Evolutionary conservation across 352 stramenopile genomes (phyloP), one percentile per base, ranked within the genome.

Genomic region (Globisporangium carolinianum): DNA sequence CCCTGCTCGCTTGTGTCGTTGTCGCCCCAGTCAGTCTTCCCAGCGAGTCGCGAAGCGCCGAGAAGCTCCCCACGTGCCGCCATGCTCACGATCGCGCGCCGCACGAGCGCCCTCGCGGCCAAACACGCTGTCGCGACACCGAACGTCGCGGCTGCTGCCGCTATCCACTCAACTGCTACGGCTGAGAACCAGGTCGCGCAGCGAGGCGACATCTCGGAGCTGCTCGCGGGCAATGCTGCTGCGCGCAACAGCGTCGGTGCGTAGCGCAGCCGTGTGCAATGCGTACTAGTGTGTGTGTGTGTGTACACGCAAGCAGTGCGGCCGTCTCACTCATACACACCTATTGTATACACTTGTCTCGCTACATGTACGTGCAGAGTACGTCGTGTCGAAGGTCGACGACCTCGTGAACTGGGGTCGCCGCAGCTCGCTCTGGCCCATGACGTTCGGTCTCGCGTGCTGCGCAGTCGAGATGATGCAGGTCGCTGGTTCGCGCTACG

Each of bases 401-500:
- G 95, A 99, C 57, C 76, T 99, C 18, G 93, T 99, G n/a, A 99
- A 99, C 76, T 99, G 97, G 97, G 96, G 93, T 14, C 92, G 97
- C 53, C 83, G 86, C 55, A 91, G 94, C 58, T 99, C 97, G 39
- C 67, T 99, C 32, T 99, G 97, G 97, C 97, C 97, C 52, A 98
- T 99, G 81, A 99, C 97, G 6, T 99, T 99, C 75, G 97, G 97
- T 56, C 76, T 99, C 11, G 97, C 97, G 7, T 99, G 97, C 75
- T 99, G 97, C 69, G 97, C 97, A 52, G 96, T 99, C 17, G 97
- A 99, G 82, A 99, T 99, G 97, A 99, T 99, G 88, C 88, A 97
- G 60, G 66, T 63, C 66, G 75, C 71, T 55, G 75, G 67, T 37
- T 79, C 83, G 11, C 87, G 96, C 24, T 99, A 99, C 70, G 96